These are phyloP conservation scores for Closterium sp. DNA, from an alignment of 139 green algal genomes.

Conservation along the genomic window DNA sequence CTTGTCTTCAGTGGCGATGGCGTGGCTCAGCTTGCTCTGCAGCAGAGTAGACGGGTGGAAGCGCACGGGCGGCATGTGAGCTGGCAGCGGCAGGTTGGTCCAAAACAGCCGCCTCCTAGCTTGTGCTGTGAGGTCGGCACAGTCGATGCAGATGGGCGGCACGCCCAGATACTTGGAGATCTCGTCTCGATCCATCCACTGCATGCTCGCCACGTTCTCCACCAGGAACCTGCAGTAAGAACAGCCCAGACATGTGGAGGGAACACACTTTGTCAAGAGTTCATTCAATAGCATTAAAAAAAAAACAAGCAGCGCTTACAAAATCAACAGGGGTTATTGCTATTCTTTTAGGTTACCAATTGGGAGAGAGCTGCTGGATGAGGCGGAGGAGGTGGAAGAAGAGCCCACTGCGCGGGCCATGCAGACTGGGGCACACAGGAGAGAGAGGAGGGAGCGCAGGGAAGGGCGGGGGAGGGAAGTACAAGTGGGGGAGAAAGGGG, in stretches of 20 bases:
- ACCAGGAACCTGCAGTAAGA: slow-evolving; percentile 30
- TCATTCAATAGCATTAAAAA: no score
- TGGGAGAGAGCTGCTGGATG: slow-evolving; percentile 16
- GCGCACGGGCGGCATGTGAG: slow-evolving; percentile 3
- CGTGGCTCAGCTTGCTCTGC: neutral
- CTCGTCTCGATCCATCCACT: slow-evolving; percentile 15
- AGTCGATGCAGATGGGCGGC: slow-evolving; percentile 12
- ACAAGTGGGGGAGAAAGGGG: neutral
- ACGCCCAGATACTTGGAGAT: slow-evolving; percentile 31
- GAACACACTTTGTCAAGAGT: no score
- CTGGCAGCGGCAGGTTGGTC: slow-evolving; percentile 25
- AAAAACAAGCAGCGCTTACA: no score
- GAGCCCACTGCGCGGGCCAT: slow-evolving; percentile 23
- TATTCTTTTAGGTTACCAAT: neutral
- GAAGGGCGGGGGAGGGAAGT: neutral
- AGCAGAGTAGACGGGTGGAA: slow-evolving; percentile 2
- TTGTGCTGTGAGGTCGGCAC: slow-evolving; percentile 6
- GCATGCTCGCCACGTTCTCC: slow-evolving; percentile 35
- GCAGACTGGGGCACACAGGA: slow-evolving; percentile 5
- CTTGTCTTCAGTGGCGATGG: slow-evolving; percentile 3
- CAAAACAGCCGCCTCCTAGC: slow-evolving; percentile 8
- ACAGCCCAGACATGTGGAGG: no score
- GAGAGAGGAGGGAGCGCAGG: slow-evolving; percentile 2
- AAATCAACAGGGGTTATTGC: no score
- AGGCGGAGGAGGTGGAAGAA: slow-evolving; percentile 26